These are phyloP conservation scores for Albizia julibrissin DNA, from an alignment of 306 rosid species.

Conservation along the genomic window DNA sequence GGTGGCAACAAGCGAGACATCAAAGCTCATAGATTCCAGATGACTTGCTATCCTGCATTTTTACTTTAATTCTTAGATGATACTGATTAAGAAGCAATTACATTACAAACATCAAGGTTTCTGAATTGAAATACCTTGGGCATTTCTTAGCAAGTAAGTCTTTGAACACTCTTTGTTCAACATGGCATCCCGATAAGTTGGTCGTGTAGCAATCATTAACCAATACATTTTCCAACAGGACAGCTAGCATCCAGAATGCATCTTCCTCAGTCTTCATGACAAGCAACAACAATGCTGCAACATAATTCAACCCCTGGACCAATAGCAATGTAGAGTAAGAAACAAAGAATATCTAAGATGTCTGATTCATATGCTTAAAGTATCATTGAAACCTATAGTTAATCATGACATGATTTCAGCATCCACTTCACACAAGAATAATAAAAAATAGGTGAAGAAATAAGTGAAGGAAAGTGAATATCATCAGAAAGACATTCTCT, in stretches of 20 bases:
- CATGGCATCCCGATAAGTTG: conserved; percentile 98
- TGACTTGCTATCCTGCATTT: conserved; percentile 84
- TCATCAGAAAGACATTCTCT: conserved; percentile 10
- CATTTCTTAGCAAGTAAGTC: conserved; percentile 83
- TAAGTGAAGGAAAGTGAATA: neutral
- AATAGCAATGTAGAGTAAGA: conserved; percentile 26
- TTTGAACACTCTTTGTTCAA: conserved; percentile 95
- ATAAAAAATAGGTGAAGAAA: neutral
- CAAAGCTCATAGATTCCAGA: conserved; percentile 85
- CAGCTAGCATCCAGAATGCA: conserved; percentile 99
- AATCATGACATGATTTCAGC: neutral
- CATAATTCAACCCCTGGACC: conserved; percentile 93
- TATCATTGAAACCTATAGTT: neutral
- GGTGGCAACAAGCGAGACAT: conserved; percentile 96
- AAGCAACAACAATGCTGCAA: conserved; percentile 91
- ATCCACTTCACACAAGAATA: neutral
- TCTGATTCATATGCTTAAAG: neutral
- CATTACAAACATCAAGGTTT: neutral
- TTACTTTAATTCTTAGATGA: conserved; percentile 39
- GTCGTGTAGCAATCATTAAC: conserved; percentile 93
- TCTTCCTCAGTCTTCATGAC: conserved; percentile 99
- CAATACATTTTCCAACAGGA: conserved; percentile 88
- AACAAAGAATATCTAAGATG: conserved; percentile 21
- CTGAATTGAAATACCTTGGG: conserved; percentile 64
- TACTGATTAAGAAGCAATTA: conserved; percentile 24